These are phyloP conservation scores for Nannizziopsis arthrosporioides DNA, from an alignment of 2,329 filamentous ascomycete species.

Conservation along the genomic window DNA sequence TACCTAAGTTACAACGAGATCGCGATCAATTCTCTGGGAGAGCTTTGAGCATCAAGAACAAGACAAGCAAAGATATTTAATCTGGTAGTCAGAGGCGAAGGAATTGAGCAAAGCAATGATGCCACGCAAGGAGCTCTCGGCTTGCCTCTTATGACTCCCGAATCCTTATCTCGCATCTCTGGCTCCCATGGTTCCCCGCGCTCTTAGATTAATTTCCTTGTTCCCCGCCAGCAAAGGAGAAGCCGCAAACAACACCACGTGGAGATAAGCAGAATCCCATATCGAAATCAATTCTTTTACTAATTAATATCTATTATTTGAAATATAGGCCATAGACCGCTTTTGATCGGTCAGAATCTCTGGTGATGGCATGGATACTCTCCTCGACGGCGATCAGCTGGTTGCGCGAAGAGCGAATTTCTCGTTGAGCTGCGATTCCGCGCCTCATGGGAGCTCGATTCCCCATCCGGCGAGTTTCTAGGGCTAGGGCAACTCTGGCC, in stretches of 20 bases:
- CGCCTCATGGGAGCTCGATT: not conserved
- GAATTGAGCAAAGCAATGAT: not conserved
- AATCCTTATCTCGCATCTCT: too few relatives aligned
- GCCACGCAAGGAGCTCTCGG: too few relatives aligned
- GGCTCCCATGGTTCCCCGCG: too few relatives aligned
- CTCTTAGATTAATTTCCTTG: not conserved
- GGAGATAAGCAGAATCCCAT: not conserved
- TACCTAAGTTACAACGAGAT: too few relatives aligned
- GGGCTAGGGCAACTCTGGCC: constrained; percentile 16
- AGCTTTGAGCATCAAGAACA: too few relatives aligned
- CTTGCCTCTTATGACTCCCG: too few relatives aligned
- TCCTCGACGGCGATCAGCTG: not conserved
- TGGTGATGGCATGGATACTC: too few relatives aligned
- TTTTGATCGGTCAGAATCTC: too few relatives aligned
- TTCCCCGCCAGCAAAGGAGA: constrained; percentile 10
- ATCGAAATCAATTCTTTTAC: not conserved
- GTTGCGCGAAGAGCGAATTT: not conserved
- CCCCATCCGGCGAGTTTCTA: constrained; percentile 1
- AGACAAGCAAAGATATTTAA: too few relatives aligned
- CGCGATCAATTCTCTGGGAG: too few relatives aligned
- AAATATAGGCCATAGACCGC: too few relatives aligned
- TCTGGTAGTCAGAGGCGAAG: not conserved
- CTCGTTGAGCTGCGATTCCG: constrained; percentile 1
- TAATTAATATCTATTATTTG: too few relatives aligned
- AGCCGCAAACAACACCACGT: constrained; percentile 3